phyloP scores from a whole-genome alignment of 768 basidiomycete species.

The Phlebiopsis gigantea region DNA sequence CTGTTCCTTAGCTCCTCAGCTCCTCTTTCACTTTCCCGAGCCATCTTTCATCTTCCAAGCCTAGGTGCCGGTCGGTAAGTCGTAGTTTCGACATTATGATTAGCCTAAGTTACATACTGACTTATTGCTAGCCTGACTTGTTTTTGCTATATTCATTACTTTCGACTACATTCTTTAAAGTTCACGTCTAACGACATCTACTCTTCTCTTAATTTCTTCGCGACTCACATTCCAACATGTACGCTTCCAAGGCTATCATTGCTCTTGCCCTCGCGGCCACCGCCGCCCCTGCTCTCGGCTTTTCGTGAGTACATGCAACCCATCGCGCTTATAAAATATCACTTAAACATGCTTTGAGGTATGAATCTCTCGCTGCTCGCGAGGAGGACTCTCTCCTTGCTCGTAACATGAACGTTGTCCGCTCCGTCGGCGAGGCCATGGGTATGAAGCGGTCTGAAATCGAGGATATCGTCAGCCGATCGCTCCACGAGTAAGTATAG shows the following conservation, averaged over 20 bases:
- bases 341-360: neutral
- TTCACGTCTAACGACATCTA: constrained; percentile 2
- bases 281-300: neutral
- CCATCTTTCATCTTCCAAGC: constrained; percentile 1
- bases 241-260: constrained; percentile 5
- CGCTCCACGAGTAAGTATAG: neutral
- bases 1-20: constrained; percentile 2
- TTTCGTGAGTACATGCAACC: neutral
- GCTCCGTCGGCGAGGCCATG: neutral
- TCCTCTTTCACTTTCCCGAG: neutral
- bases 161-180: neutral
- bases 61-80: constrained; percentile 4
- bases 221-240: constrained; percentile 1
- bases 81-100: neutral
- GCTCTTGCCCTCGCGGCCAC: constrained; percentile 1
- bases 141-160: neutral
- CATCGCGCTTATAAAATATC: neutral
- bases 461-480: neutral
- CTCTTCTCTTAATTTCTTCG: neutral
- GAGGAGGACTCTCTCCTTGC: neutral
- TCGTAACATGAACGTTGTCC: neutral
- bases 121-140: constrained; percentile 6
- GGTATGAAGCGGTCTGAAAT: constrained; percentile 1
- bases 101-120: no score
- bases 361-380: neutral